Evolutionary conservation across 148 eudicot genomes (phyloP), one percentile per base, ranked within the genome.

Genomic region (Fagopyrum tataricum): DNA sequence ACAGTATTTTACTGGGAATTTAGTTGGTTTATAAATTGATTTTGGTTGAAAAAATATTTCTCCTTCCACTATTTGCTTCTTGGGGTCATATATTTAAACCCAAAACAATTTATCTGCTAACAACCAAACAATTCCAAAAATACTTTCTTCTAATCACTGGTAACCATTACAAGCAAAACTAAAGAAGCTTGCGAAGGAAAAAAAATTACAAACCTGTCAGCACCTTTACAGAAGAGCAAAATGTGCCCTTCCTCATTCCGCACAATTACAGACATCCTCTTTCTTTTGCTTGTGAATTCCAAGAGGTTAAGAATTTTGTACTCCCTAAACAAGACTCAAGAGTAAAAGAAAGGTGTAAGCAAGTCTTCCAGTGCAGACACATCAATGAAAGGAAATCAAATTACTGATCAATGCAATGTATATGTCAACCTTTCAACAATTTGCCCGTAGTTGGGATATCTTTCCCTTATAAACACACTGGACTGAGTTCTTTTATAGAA

Each of bases 271-370:
- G 98, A 91, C 98, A 93, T 93, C 77, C 98, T 82, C 85, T 93
- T 93, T 80, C 98, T 89, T 85, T 93, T 91, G 82, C 98, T 93
- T 39, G 97, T 93, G 76, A 91, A 93, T 64, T 93, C 97, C 85
- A 93, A 82, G 55, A 88, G 77, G 72, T 86, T 93, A 72, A 93
- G 95, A 85, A 93, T 78, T 82, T 91, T 91, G 87, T 81, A 93
- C 76, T 93, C 97, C 90, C 98, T 93, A 85, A 67, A 39, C 77
- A 55, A 31, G 37, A 48, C 47, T 41, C 71, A 61, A 18, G 4
- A 61, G n/a, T 51, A 10, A 13, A 58, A 51, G 23, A 52, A 43
- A 40, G 41, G 17, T 61, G 68, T 37, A 46, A 31, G 37, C 37
- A 31, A 23, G 31, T 48, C 51, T 46, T 56, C 31, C 71, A 53